Evolutionary conservation across 306 rosid genomes (phyloP), one percentile per base, ranked within the genome.

Genomic region (Macrotyloma uniflorum): DNA sequence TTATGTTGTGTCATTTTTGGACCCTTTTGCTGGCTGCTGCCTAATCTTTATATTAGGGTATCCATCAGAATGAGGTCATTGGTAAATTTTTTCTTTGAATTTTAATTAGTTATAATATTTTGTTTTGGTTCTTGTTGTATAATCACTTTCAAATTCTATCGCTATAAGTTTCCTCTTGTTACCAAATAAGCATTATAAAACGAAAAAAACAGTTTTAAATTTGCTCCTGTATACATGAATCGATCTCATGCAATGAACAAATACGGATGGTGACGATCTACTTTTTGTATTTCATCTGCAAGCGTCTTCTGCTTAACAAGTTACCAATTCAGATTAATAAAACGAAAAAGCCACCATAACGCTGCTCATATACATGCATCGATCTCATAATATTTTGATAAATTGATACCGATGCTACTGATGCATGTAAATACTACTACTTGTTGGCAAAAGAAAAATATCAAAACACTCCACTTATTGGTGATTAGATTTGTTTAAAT

Each of bases 11-110:
- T 76, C 61, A 57, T 45, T 65, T 78, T 64, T 77, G 8, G 16
- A 14, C 57, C 70, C 19, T 72, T 40, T 72, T 77, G 76, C 35
- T 72, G 86, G 76, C 81, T 64, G 68, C 68, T 70, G 62, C 47
- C 15, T 74, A 54, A 65, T 75, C 76, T 58, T 32, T 57, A 45
- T 36, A 58, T 68, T 45, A 73, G 86, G 74, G 84, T 85, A 38
- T 75, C 76, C 12, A 81, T 69, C 61, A 42, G 16, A 45, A 33
- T 51, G 50, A 66, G 35, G 55, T 72, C 75, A 33, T 54, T 32
- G 75, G 79, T 54, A 55, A 70, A 76, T 75, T 45, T 74, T 8
- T 5, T 38, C 68, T 26, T 75, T 76, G 53, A 28, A 76, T 57
- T 70, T 68, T 30, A 24, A 54, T 28, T 59, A 10, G 13, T 62